Percentiles rank a stretch among this genome's conserved stretches.
Conservation (phyloP, 2,329 filamentous ascomycete genomes). For the Pseudopyrenochaeta lycopersici region DNA sequence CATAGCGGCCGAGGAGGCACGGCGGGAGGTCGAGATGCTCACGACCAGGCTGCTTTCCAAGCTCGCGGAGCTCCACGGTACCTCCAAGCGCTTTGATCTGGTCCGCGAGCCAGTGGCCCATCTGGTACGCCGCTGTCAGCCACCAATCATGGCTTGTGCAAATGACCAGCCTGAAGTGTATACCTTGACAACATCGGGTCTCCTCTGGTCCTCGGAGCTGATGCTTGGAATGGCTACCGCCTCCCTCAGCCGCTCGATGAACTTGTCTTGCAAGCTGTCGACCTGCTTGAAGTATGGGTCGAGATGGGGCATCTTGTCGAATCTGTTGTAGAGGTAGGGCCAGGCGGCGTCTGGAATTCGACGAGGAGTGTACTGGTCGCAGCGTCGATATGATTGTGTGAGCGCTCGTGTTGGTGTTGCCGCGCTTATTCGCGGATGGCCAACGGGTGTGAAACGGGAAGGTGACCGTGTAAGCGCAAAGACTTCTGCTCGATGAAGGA, state of each 20-base stretch:
- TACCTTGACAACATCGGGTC: constrained; percentile 87
- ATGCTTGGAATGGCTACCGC: constrained; percentile 97
- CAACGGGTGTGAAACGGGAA: constrained; percentile 40
- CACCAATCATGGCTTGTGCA: background rate
- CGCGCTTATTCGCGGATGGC: constrained; percentile 44
- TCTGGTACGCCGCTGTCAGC: constrained; percentile 55
- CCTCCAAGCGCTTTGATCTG: constrained; percentile 88
- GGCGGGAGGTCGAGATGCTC: constrained; percentile 92
- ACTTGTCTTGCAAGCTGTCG: constrained; percentile 78
- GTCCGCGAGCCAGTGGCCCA: constrained; percentile 88
- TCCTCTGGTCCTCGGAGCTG: constrained; percentile 87
- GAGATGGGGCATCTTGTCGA: constrained; percentile 81
- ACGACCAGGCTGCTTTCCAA: constrained; percentile 92
- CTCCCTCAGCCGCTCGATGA: constrained; percentile 88
- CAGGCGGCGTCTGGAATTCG: constrained; percentile 43
- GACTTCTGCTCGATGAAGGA: constrained; percentile 22
- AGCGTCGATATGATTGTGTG: constrained; percentile 11
- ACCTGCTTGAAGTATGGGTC: constrained; percentile 94
- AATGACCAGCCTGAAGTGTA: constrained; percentile 5
- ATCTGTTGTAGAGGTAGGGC: constrained; percentile 59
- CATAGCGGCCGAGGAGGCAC: constrained; percentile 90
- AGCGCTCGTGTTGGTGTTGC: constrained; percentile 12
- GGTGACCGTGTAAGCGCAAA: constrained; percentile 30
- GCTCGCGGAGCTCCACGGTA: constrained; percentile 81
- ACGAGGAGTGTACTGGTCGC: constrained; percentile 27